These are phyloP conservation scores for Chalara sp. DNA, from an alignment of 2,329 filamentous ascomycete species.

Conservation along the genomic window DNA sequence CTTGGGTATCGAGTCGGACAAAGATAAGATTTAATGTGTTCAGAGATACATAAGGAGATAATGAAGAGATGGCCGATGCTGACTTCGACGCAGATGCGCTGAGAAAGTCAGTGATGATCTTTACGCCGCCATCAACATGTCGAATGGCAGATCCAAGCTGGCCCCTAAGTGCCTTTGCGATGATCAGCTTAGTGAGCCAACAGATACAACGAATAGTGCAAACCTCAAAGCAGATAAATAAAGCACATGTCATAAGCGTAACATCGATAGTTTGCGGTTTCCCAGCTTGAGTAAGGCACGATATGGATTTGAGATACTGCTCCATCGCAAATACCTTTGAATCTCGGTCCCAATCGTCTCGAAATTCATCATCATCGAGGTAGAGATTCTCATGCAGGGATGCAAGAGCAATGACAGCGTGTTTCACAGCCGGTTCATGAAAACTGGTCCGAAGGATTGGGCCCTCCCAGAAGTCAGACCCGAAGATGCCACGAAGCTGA, in stretches of 20 bases:
- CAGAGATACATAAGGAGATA: too few species aligned
- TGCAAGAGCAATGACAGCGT: constrained; percentile 12
- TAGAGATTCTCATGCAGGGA: constrained; percentile 10
- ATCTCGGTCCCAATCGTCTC: background rate
- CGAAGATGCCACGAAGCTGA: constrained; percentile 58
- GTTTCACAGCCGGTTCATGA: constrained; percentile 20
- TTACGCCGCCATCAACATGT: background rate
- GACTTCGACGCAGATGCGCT: too few species aligned
- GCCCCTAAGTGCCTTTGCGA: background rate
- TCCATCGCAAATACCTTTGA: background rate
- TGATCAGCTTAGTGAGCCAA: background rate
- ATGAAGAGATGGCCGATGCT: too few species aligned
- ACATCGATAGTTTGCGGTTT: background rate
- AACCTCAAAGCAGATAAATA: background rate
- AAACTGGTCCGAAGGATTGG: constrained; percentile 56
- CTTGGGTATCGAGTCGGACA: too few species aligned
- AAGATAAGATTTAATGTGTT: too few species aligned
- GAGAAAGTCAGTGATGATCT: background rate
- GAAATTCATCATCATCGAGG: background rate
- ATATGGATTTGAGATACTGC: background rate
- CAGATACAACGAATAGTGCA: background rate
- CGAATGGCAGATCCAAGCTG: background rate
- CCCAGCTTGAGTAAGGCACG: background rate
- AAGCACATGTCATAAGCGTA: background rate
- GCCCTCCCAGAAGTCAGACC: constrained; percentile 54